Evolutionary conservation across 805 yeast genomes (phyloP).

Genomic region (Tetrapisispora phaffii): DNA sequence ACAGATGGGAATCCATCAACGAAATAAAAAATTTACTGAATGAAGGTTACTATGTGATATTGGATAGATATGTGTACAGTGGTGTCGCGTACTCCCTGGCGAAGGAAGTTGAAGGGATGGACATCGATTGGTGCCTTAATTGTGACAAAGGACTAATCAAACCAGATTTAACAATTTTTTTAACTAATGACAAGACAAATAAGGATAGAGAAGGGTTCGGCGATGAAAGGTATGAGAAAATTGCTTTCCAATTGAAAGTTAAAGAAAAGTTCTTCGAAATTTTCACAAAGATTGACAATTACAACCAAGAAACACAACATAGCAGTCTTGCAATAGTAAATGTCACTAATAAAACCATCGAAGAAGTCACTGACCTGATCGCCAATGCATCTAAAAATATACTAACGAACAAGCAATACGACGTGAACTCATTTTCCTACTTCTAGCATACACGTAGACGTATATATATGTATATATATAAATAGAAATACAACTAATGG

Average conservation of each 20-base stretch:
- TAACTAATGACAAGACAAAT: constrained; percentile 41
- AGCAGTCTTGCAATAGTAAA: constrained; percentile 37
- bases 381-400: constrained; percentile 28
- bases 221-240: constrained; percentile 80
- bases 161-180: constrained; percentile 77
- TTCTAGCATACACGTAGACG: background rate
- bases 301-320: constrained; percentile 6
- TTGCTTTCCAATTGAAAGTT: constrained; percentile 66
- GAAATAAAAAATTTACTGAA: constrained; percentile 33
- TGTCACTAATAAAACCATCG: constrained; percentile 51
- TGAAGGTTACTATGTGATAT: constrained; percentile 49
- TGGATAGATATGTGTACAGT: constrained; percentile 86
- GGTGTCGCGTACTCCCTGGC: constrained; percentile 91
- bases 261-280: constrained; percentile 46
- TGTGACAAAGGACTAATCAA: constrained; percentile 80
- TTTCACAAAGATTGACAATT: constrained; percentile 29
- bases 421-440: background rate
- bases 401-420: background rate
- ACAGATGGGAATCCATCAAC: constrained; percentile 76
- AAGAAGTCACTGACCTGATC: constrained; percentile 41
- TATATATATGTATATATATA: background rate
- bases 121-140: constrained; percentile 62
- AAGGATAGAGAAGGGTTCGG: constrained; percentile 75
- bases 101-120: constrained; percentile 43
- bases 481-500: background rate